Evolutionary conservation across 148 eudicot species (phyloP), one percentile per base, ranked within the genome.

Genomic region (Heliamphora exappendiculata): DNA sequence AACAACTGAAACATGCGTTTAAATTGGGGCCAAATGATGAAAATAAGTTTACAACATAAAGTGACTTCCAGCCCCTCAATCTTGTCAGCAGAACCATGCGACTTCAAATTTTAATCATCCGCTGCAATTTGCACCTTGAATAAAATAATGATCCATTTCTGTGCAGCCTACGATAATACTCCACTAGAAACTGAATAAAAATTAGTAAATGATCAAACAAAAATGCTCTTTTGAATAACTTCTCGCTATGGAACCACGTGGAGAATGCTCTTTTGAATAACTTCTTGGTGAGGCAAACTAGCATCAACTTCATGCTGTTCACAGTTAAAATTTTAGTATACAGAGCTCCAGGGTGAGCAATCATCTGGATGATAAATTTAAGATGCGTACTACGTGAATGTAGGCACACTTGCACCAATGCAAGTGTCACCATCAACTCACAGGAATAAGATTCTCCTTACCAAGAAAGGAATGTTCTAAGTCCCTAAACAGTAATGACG

Each of bases 391-490:
- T 24, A 24, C 1, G 62, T n/a, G 11, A 28, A 29, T 60, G 7
- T 6, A n/a, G n/a, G n/a, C n/a, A 70, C 73, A 67, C 72, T 67
- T 14, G 39, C 22, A 29, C 55, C 22, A 28, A 5, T 16, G 57
- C 41, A 70, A 16, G 53, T 7, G 6, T 67, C 51, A 67, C 29
- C 28, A 66, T 66, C 72, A 68, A 68, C 72, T 68, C 72, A 44
- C 3, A 44, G 19, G 17, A 3, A 29, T 11, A 64, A 34, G 72
- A 42, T 24, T 22, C 3, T 24, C 72, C 53, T 39, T 37, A 7
- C 8, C 14, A 22, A 16, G n/a, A 34, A 14, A 64, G 17, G 22
- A 19, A 19, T 22, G 24, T 24, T 16, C 6, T 2, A n/a, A 49
- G n/a, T 49, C 57, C 14, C 57, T 70, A 45, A 29, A 45, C 28